Evolutionary conservation across 2,329 filamentous ascomycete genomes (phyloP), one percentile per base, ranked within the genome.

Genomic region (Penicillium paneum): DNA sequence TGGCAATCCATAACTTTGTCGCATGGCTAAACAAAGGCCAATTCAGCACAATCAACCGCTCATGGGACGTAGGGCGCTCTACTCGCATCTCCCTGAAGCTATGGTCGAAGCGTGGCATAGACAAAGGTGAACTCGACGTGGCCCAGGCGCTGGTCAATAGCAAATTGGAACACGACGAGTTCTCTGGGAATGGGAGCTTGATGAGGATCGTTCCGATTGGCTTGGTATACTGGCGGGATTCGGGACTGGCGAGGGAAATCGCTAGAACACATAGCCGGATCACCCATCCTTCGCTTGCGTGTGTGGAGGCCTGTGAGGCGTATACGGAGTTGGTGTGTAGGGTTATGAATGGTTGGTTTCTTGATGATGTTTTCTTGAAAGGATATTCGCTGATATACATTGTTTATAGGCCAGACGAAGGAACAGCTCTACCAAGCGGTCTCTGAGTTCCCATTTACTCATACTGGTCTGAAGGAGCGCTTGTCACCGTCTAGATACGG

Each of bases 151-250:
- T 49, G 7, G 58, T 68, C 28, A 57, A 58, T 21, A 26, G 32
- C 1, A 26, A 32, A 7, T 54, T 71, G 4, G 55, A 60, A 11
- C 13, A 32, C 4, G 59, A 69, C 21, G 48, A 56, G 8, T 26
- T 19, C 8, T 64, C 58, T 39, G 76, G 76, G 0, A 78, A 78
- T 49, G 76, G 76, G 12, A 73, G 70, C 46, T 61, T 78, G 41
- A 78, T 78, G 75, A 66, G 76, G 7, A 70, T 75, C 28, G 62
- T 72, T 0, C 74, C 75, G 0, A 61, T 77, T 10, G 70, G 69
- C 1, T 60, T 77, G 3, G 64, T 67, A 5, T 65, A 67, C 24
- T 67, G 62, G 47, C 55, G 55, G 7, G 59, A 68, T 46, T 36
- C 61, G 12, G 21, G 49, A 5, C 43, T 60, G 15, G 72, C 71